phyloP scores from a whole-genome alignment of 495 filamentous ascomycete species.

The Penicillium steckii region DNA sequence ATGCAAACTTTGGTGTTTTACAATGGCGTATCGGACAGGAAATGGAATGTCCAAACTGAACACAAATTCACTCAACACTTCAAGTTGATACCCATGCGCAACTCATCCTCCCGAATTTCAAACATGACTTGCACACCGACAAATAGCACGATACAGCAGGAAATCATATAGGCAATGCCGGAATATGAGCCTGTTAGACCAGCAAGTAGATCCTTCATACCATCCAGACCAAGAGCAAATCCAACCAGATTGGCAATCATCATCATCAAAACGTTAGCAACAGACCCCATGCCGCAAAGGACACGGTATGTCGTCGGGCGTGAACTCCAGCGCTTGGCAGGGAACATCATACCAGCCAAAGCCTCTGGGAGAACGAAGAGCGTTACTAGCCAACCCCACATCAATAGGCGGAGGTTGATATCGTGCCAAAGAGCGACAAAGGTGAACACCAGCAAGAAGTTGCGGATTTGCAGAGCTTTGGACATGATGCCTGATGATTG shows the following conservation, averaged over 20 bases:
- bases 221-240: slow-evolving; percentile 90
- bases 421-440: slow-evolving; percentile 99
- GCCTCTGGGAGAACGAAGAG: slow-evolving; percentile 91
- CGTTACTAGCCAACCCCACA: slow-evolving; percentile 96
- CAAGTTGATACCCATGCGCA: slow-evolving; percentile 74
- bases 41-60: too few species aligned
- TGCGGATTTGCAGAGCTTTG: slow-evolving; percentile 50
- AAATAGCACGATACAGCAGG: slow-evolving; percentile 71
- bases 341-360: slow-evolving; percentile 68
- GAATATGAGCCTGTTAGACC: slow-evolving; percentile 73
- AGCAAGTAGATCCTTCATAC: slow-evolving; percentile 69
- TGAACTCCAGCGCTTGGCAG: slow-evolving; percentile 63
- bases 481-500: slow-evolving; percentile 21
- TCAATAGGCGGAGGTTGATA: slow-evolving; percentile 84
- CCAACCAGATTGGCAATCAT: slow-evolving; percentile 93
- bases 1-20: background rate
- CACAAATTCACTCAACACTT: slow-evolving; percentile 68
- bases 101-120: slow-evolving; percentile 84
- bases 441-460: slow-evolving; percentile 85
- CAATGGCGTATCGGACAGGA: too few species aligned
- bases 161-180: slow-evolving; percentile 69
- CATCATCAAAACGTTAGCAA: slow-evolving; percentile 91
- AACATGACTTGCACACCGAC: slow-evolving; percentile 94
- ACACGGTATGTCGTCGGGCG: slow-evolving; percentile 70
- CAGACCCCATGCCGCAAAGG: slow-evolving; percentile 80